Evolutionary conservation across 495 filamentous ascomycete genomes (phyloP).

Genomic region (Lepidopterella palustris): DNA sequence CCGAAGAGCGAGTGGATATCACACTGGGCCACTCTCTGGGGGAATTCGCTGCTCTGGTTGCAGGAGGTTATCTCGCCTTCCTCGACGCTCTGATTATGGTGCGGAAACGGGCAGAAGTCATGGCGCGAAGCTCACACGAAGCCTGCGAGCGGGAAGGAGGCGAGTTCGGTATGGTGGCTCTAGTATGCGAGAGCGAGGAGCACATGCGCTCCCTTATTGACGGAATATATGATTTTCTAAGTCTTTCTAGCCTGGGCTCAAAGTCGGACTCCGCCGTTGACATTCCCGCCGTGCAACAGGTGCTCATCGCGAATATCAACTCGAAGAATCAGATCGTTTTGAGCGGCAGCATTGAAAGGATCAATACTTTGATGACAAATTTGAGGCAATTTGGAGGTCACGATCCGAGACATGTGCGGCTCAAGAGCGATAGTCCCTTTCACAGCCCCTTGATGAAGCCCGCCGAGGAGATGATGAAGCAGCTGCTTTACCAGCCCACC

Average conservation of each 20-base stretch:
- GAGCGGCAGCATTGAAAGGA: slow-evolving; percentile 77
- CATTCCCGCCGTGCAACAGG: slow-evolving; percentile 70
- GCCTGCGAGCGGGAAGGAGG: slow-evolving; percentile 59
- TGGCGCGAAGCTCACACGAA: slow-evolving; percentile 66
- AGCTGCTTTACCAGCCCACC: slow-evolving; percentile 47
- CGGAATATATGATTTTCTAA: slow-evolving; percentile 75
- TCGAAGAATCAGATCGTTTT: slow-evolving; percentile 93
- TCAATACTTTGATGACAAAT: slow-evolving; percentile 79
- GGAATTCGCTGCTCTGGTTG: slow-evolving; percentile 86
- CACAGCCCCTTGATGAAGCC: slow-evolving; percentile 91
- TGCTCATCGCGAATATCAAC: slow-evolving; percentile 92
- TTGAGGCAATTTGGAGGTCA: slow-evolving; percentile 88
- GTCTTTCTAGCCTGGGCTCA: slow-evolving; percentile 53
- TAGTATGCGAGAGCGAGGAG: slow-evolving; percentile 69
- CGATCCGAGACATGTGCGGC: slow-evolving; percentile 77
- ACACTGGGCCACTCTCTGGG: slow-evolving; percentile 92
- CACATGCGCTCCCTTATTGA: slow-evolving; percentile 61
- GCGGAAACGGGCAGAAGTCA: slow-evolving; percentile 70
- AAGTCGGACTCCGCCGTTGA: slow-evolving; percentile 62
- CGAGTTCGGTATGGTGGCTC: slow-evolving; percentile 83
- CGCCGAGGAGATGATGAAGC: slow-evolving; percentile 63
- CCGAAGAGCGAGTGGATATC: slow-evolving; percentile 61
- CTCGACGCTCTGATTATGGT: slow-evolving; percentile 72
- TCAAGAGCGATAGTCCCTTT: slow-evolving; percentile 89
- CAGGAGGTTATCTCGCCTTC: slow-evolving; percentile 69